Conservation (phyloP, 2,329 filamentous ascomycete genomes). For the Aspergillus novofumigatus region DNA sequence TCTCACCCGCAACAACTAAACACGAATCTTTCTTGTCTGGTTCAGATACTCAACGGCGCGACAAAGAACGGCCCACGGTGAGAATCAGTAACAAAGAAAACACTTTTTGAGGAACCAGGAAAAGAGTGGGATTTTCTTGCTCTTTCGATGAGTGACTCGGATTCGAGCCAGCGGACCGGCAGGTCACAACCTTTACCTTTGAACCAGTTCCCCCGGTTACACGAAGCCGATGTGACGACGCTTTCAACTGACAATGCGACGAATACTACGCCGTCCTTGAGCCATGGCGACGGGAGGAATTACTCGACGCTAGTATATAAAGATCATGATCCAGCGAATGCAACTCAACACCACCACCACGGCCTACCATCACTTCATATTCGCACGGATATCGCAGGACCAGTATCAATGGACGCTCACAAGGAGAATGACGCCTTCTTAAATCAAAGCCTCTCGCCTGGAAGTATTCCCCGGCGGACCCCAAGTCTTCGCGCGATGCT, state of each 20-base stretch:
- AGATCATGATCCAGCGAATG: conserved; percentile 3
- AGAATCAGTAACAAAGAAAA: background rate
- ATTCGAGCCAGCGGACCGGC: conserved; percentile 19
- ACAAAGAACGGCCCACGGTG: conserved; percentile 2
- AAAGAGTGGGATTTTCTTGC: background rate
- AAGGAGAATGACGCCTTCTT: conserved; percentile 32
- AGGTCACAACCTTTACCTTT: conserved; percentile 20
- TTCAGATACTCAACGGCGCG: background rate
- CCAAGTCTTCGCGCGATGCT: conserved; percentile 42
- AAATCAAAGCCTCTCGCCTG: conserved; percentile 39
- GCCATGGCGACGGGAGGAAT: conserved; percentile 8
- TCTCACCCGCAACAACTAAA: conserved; percentile 8
- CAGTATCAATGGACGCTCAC: conserved; percentile 24
- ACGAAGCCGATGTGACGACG: conserved; percentile 14
- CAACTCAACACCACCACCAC: conserved; percentile 8
- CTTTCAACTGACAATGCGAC: conserved; percentile 16
- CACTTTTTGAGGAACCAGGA: background rate
- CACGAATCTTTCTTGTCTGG: background rate
- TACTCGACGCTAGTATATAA: conserved; percentile 7
- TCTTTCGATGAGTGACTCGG: conserved; percentile 23
- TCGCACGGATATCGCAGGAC: conserved; percentile 29
- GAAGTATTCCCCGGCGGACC: conserved; percentile 41
- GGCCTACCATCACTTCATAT: conserved; percentile 30
- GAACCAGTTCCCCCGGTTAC: conserved; percentile 15
- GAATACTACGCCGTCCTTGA: conserved; percentile 10